Evolutionary conservation across 257 asterid species (phyloP).

Genomic region (Osmanthus fragrans): DNA sequence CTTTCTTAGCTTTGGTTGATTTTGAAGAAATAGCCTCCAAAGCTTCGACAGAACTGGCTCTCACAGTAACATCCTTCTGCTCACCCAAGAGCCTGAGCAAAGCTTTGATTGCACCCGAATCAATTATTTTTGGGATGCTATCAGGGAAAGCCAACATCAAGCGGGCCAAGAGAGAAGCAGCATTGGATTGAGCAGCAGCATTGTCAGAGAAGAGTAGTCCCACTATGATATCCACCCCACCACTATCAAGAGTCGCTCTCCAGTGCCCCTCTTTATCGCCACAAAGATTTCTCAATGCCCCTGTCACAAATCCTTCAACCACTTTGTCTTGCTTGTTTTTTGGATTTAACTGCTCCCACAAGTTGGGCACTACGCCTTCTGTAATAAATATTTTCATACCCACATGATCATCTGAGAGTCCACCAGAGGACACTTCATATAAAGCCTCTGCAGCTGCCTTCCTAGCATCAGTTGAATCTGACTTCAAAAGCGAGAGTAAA

Average conservation of each 20-base stretch:
- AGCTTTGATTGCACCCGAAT: slow-evolving; percentile 65
- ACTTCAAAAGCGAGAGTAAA: slow-evolving; percentile 70
- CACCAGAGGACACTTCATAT: slow-evolving; percentile 66
- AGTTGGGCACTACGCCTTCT: slow-evolving; percentile 75
- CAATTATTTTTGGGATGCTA: slow-evolving; percentile 62
- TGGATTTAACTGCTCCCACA: slow-evolving; percentile 72
- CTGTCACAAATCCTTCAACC: slow-evolving; percentile 75
- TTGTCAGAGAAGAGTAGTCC: slow-evolving; percentile 72
- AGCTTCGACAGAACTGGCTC: slow-evolving; percentile 93
- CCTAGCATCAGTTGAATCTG: slow-evolving; percentile 63
- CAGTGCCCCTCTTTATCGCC: slow-evolving; percentile 80
- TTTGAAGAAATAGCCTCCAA: slow-evolving; percentile 65
- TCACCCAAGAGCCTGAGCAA: slow-evolving; percentile 60
- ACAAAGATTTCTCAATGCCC: slow-evolving; percentile 86
- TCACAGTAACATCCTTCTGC: slow-evolving; percentile 63
- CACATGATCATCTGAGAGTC: slow-evolving; percentile 71
- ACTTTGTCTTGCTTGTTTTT: slow-evolving; percentile 64
- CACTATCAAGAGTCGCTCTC: slow-evolving; percentile 76
- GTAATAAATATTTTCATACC: slow-evolving; percentile 85
- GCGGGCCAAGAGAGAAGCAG: slow-evolving; percentile 85
- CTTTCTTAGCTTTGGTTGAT: slow-evolving; percentile 62
- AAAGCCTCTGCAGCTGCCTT: slow-evolving; percentile 90
- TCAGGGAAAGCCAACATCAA: slow-evolving; percentile 58
- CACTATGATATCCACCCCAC: slow-evolving; percentile 77
- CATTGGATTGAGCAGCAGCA: slow-evolving; percentile 67